These are phyloP conservation scores for Entomortierella beljakovae DNA, from an alignment of 192 early-diverging fungal species.

Conservation along the genomic window DNA sequence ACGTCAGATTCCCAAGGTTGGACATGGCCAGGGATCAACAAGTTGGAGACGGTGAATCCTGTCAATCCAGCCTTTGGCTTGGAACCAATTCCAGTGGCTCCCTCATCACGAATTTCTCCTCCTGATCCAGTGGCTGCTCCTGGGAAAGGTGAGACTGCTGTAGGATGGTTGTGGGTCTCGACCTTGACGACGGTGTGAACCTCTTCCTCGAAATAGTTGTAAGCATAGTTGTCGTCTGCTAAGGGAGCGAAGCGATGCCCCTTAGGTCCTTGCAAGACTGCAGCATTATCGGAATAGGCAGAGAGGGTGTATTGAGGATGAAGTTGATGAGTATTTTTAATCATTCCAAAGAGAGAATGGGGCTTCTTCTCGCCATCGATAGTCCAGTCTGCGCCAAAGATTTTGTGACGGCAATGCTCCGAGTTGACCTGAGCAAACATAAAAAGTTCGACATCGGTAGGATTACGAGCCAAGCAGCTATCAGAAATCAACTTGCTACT, in stretches of 20 bases:
- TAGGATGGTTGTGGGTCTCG: conserved; percentile 99
- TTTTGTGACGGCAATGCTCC: conserved; percentile 99
- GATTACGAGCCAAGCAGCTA: conserved; percentile 76
- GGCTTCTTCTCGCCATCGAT: conserved; percentile 87
- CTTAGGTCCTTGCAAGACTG: conserved; percentile 86
- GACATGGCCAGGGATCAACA: conserved; percentile 88
- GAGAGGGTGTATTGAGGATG: conserved; percentile 88
- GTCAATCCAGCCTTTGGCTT: conserved; percentile 95
- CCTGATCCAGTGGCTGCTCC: conserved; percentile 99
- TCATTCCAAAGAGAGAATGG: conserved; percentile 95
- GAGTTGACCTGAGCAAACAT: conserved; percentile 99
- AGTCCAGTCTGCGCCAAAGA: conserved; percentile 98
- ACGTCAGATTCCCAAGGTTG: conserved; percentile 95
- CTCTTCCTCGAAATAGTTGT: conserved; percentile 71
- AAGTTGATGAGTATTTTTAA: conserved; percentile 90
- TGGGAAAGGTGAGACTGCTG: conserved; percentile 97
- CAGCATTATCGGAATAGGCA: conserved; percentile 99
- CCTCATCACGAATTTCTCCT: conserved; percentile 99
- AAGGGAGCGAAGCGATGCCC: conserved; percentile 69
- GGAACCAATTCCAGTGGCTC: conserved; percentile 95
- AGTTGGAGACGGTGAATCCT: conserved; percentile 96
- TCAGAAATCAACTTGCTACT: conserved; percentile 55
- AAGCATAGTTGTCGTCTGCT: conserved; percentile 62
- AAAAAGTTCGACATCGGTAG: conserved; percentile 99
- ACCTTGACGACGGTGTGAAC: conserved; percentile 97